Percentiles rank a stretch among this genome's conserved stretches.
Evolutionary conservation across 2,329 filamentous ascomycete genomes (phyloP).

Genomic region (Fusarium sp.): DNA sequence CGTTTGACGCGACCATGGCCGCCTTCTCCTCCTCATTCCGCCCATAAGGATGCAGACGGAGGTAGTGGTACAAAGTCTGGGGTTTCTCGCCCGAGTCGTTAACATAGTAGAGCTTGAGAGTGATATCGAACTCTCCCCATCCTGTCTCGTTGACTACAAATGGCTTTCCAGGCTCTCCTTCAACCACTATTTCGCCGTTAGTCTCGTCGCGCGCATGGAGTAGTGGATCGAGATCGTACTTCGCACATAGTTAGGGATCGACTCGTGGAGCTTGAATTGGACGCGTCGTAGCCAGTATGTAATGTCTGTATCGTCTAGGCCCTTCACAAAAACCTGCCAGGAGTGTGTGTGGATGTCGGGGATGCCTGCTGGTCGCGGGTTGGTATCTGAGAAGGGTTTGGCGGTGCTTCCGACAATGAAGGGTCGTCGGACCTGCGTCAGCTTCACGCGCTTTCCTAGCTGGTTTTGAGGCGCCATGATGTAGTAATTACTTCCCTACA

Average conservation of each 20-base stretch:
- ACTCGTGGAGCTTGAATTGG: constrained; percentile 98
- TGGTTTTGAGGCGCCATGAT: constrained; percentile 70
- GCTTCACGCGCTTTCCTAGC: constrained; percentile 73
- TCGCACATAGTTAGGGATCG: constrained; percentile 90
- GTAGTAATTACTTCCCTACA: background rate
- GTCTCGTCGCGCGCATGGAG: constrained; percentile 6
- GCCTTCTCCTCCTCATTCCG: constrained; percentile 80
- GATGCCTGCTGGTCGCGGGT: constrained; percentile 80
- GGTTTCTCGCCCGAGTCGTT: constrained; percentile 91
- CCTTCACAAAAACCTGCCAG: constrained; percentile 95
- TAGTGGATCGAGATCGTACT: constrained; percentile 59
- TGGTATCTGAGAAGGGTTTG: constrained; percentile 80
- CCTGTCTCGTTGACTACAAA: constrained; percentile 93
- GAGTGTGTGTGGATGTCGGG: constrained; percentile 95
- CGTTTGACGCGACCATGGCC: constrained; percentile 67
- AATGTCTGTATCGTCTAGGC: constrained; percentile 89
- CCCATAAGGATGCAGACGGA: constrained; percentile 92
- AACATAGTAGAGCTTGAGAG: constrained; percentile 93
- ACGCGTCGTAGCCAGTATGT: constrained; percentile 97
- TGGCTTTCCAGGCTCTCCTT: constrained; percentile 73
- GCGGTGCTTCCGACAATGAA: constrained; percentile 86
- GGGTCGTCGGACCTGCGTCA: constrained; percentile 72
- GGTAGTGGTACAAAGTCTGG: constrained; percentile 92
- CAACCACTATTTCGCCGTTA: constrained; percentile 66
- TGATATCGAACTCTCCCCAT: constrained; percentile 98